Evolutionary conservation across 495 filamentous ascomycete species (phyloP), one percentile per base, ranked within the genome.

Genomic region (Xylaria scruposa): DNA sequence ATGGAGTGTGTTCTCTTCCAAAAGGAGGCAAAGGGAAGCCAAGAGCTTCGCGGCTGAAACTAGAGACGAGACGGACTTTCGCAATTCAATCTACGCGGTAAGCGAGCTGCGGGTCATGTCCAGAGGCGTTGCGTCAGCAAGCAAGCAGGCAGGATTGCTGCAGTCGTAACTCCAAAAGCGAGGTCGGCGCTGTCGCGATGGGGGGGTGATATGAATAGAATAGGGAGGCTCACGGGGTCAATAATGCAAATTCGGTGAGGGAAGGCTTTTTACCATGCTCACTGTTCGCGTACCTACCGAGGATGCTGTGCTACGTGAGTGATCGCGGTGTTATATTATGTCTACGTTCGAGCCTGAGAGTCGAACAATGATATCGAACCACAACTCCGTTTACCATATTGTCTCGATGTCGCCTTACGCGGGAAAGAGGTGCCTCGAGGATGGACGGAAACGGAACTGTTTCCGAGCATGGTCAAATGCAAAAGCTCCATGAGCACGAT

Each of bases 51-150:
- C 63, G 63, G 44, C 63, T 67, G 63, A 67, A 67, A 67, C 44
- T 44, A 65, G 46, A 53, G 8, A 56, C n/a, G 33, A 53, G 8
- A 56, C n/a, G 33, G 21, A 4, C 2, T 42, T 26, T 38, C 58
- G 65, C 44, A 51, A 63, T 63, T 63, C 49, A 67, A 53, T 67
- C 65, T 67, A 56, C 65, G 15, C 65, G 65, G 49, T 67, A 67
- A 67, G 65, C 65, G 65, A 67, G 46, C 26, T 53, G 38, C 17
- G 38, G 46, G 17, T 13, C 51, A 51, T 51, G 26, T 24, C 19
- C 5, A 21, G 49, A 53, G 38, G 10, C 21, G 24, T 46, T 47
- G 29, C 44, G 46, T 53, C n/a, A 47, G 29, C 13, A 24, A 17
- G 58, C 33, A 60, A 47, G 29, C 13, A 24, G 7, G 58, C 33